Evolutionary conservation across 352 stramenopile genomes (phyloP).

Genomic region (Phytopythium montanum): DNA sequence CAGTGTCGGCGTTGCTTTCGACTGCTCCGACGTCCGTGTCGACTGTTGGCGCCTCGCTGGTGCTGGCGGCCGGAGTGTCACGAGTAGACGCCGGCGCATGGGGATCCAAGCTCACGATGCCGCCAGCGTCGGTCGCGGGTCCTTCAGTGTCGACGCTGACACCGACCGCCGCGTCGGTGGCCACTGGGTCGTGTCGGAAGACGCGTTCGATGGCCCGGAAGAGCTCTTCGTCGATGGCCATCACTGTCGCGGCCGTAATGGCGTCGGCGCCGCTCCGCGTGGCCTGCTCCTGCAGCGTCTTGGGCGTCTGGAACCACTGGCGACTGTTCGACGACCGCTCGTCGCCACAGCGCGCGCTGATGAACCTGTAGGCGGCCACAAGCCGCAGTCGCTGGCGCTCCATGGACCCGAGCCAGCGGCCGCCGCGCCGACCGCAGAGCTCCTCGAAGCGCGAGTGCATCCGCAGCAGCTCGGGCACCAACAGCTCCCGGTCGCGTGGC

Average conservation of each 20-base stretch:
- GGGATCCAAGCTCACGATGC: background rate
- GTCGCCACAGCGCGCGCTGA: slow-evolving; percentile 20
- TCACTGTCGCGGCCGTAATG: slow-evolving; percentile 20
- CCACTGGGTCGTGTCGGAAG: slow-evolving; percentile 3
- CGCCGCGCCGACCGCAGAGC: slow-evolving; percentile 15
- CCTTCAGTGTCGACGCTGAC: background rate
- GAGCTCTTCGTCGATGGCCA: slow-evolving; percentile 14
- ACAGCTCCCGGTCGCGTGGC: slow-evolving; percentile 27
- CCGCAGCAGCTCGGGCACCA: slow-evolving; percentile 11
- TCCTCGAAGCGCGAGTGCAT: slow-evolving; percentile 17
- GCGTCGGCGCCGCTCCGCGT: slow-evolving; percentile 7
- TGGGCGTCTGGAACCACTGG: slow-evolving; percentile 25
- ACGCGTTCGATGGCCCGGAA: slow-evolving; percentile 21
- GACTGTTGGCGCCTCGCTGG: background rate
- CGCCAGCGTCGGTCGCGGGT: background rate
- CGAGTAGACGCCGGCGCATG: background rate
- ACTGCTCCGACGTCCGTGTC: background rate
- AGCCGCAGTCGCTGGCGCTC: slow-evolving; percentile 29
- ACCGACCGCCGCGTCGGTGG: background rate
- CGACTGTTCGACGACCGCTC: slow-evolving; percentile 8
- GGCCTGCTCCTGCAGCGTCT: slow-evolving; percentile 17
- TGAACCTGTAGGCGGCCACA: slow-evolving; percentile 22
- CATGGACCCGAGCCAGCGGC: slow-evolving; percentile 10
- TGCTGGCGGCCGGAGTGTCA: background rate
- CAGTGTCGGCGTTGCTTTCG: background rate